Evolutionary conservation across 1,139 yeast genomes (phyloP).

Genomic region (Candida smagusa): DNA sequence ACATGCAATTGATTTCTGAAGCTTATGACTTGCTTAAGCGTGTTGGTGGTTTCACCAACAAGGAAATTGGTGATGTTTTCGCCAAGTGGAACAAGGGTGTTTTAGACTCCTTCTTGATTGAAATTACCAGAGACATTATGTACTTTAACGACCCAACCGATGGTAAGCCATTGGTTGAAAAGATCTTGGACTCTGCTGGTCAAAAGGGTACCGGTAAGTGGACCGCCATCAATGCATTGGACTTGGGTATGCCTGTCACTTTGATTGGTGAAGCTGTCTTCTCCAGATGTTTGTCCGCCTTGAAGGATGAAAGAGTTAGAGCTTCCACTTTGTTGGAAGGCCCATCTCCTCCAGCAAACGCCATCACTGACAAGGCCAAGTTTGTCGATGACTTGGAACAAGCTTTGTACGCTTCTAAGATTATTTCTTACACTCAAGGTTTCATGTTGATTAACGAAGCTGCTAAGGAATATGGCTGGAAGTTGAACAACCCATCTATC

Average conservation of each 20-base stretch:
- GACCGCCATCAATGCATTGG: conserved; percentile 98
- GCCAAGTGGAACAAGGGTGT: conserved; percentile 96
- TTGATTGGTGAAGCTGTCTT: conserved; percentile 98
- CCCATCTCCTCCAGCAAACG: conserved; percentile 55
- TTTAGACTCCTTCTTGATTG: conserved; percentile 93
- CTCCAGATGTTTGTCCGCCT: conserved; percentile 91
- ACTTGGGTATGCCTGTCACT: conserved; percentile 97
- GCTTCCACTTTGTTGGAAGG: conserved; percentile 81
- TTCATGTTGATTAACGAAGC: conserved; percentile 99
- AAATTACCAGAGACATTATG: conserved; percentile 93
- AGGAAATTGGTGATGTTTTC: conserved; percentile 93
- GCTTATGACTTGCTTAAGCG: conserved; percentile 96
- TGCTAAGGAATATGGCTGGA: conserved; percentile 95
- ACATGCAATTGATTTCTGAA: conserved; percentile 98
- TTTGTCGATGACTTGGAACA: conserved; percentile 94
- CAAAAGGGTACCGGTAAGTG: conserved; percentile 99
- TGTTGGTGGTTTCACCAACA: conserved; percentile 84
- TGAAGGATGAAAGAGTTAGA: conserved; percentile 84
- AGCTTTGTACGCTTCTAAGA: conserved; percentile 97
- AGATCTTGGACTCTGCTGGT: conserved; percentile 95
- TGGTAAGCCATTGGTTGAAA: conserved; percentile 91
- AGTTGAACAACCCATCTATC: conserved; percentile 95
- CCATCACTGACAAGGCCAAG: conserved; percentile 71
- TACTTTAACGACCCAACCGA: conserved; percentile 82
- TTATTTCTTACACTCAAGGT: conserved; percentile 98